Percentiles rank a stretch among this genome's conserved stretches.
Evolutionary conservation across 257 asterid genomes (phyloP).

Genomic region (Perilla frutescens): DNA sequence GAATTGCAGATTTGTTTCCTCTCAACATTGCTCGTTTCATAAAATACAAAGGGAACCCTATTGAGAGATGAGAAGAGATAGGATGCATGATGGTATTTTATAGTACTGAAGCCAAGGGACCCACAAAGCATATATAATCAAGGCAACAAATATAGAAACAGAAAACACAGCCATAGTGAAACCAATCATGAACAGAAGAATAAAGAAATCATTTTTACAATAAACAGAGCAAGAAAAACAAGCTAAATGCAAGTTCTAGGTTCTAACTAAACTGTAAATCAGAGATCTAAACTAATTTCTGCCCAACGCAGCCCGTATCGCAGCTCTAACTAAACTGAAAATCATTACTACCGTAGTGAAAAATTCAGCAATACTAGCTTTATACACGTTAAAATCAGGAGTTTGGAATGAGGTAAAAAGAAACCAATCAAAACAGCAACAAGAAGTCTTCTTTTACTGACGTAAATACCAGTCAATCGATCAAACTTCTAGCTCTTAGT

Average conservation of each 20-base stretch:
- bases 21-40: too few relatives aligned
- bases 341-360: not conserved
- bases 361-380: not conserved
- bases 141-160: not conserved
- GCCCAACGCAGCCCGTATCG: not conserved
- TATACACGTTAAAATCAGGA: not conserved
- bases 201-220: not conserved
- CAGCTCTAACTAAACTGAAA: not conserved
- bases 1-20: too few relatives aligned
- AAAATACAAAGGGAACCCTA: too few relatives aligned
- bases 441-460: not conserved
- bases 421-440: conserved; percentile 16
- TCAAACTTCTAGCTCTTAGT: conserved; percentile 14
- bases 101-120: too few relatives aligned
- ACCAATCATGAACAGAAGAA: not conserved
- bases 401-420: not conserved
- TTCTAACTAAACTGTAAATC: too few relatives aligned
- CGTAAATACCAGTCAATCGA: not conserved
- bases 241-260: too few relatives aligned
- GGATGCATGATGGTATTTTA: too few relatives aligned
- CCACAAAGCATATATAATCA: too few relatives aligned
- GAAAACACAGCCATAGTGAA: not conserved
- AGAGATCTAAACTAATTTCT: not conserved
- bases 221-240: not conserved
- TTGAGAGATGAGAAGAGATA: too few relatives aligned